Base-by-base conservation (phyloP, 2,329 filamentous ascomycete genomes). In the Monilinia fructigena region DNA sequence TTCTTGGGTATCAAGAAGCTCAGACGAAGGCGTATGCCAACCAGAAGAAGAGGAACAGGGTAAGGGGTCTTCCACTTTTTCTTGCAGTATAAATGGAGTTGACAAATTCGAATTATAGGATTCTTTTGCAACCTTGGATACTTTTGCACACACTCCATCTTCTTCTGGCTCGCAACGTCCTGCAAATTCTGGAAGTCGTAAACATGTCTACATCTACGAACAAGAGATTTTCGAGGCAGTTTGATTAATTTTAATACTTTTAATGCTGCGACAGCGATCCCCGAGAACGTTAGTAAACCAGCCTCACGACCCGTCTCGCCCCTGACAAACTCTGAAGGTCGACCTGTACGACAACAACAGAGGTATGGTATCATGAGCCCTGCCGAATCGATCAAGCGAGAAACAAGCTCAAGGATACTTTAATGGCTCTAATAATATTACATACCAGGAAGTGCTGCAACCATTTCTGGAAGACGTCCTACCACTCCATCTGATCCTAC, bases 1-100 rank as follows among this genome's bases (percentile, higher is more conserved):
- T 93, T 92, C 74, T 84, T 93, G 69, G 89, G 89, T 71, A 93
- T 94, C 76, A 94, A 94, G 80, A 91, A 92, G 77, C 82, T 95
- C 66, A 83, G 91, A 92, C 89, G 66, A 91, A 88, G 77, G 86
- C 89, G 6, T 89, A 90, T 72, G 86, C 89, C 67, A 91, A 90
- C 74, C 87, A 89, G 73, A 92, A 90, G 79, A 93, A 92, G 80
- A 87, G 92, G 68, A 92, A 96, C 81, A 86, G 94, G 81, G 93
- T 96, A 82, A 79, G 84, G 79, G 4, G 16, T 45, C 31, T 26
- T 50, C 18, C 59, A 38, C 53, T 54, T 23, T n/a, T 50, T 52
- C 31, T 55, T 35, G 35, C 14, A 35, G 54, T 50, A 10, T 40
- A 48, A 48, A 26, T 31, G 35, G 48, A 28, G 20, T 58, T 68